Conservation (phyloP, 225 moss, liverwort and hornwort species). For the Pleurozium schreberi region DNA sequence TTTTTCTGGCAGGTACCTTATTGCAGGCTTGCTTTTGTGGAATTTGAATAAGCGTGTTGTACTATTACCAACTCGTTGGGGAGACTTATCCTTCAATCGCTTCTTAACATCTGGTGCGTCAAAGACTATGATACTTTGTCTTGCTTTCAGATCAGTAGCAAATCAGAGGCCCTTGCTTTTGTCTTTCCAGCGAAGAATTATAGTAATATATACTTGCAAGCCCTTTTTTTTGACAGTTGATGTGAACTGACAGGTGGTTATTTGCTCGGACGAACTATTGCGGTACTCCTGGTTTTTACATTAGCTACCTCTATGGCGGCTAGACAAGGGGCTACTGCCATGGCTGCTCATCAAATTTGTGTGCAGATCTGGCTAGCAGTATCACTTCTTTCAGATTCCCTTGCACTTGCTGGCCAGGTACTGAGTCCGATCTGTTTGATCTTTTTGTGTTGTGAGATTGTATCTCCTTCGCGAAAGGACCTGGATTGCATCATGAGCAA, state of each 20-base stretch:
- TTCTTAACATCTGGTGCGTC: slow-evolving; percentile 71
- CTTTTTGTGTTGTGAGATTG: neutral
- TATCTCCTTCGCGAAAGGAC: neutral
- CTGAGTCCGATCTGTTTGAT: neutral
- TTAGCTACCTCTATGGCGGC: slow-evolving; percentile 49
- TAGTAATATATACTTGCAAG: neutral
- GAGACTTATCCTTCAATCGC: slow-evolving; percentile 48
- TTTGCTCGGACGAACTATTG: slow-evolving; percentile 35
- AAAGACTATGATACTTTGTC: neutral
- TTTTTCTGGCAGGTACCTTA: slow-evolving; percentile 55
- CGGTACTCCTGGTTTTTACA: slow-evolving; percentile 26
- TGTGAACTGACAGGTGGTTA: slow-evolving; percentile 25
- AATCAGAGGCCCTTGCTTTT: neutral
- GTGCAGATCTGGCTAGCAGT: slow-evolving; percentile 52
- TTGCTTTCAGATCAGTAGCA: neutral
- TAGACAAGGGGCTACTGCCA: slow-evolving; percentile 34
- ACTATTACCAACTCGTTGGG: slow-evolving; percentile 41
- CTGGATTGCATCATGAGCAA: neutral
- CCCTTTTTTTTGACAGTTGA: neutral
- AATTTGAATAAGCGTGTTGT: slow-evolving; percentile 51
- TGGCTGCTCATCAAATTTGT: slow-evolving; percentile 54
- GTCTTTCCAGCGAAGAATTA: neutral
- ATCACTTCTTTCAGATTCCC: slow-evolving; percentile 40
- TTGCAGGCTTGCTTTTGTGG: slow-evolving; percentile 74
- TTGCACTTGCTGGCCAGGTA: slow-evolving; percentile 55